Conservation (phyloP, 805 yeast species). For the Blastobotrys parvus region DNA sequence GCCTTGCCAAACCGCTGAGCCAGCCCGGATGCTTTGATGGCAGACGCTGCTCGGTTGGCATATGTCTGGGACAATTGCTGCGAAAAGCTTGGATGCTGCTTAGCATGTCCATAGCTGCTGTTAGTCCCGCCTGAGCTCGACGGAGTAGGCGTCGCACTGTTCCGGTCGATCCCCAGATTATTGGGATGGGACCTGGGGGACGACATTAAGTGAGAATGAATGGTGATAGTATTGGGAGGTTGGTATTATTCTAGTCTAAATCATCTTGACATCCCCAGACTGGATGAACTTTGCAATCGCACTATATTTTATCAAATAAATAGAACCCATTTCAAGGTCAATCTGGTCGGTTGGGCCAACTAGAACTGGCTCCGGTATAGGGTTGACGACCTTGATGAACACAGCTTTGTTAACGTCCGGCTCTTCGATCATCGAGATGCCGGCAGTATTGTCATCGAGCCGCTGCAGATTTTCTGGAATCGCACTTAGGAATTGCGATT, state of each 20-base stretch:
- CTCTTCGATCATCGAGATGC: conserved; percentile 55
- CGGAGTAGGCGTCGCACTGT: neutral
- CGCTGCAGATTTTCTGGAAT: conserved; percentile 64
- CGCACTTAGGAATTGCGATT: conserved; percentile 52
- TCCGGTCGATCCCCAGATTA: neutral
- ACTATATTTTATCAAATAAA: conserved; percentile 67
- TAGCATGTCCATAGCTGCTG: neutral
- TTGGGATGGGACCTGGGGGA: no score
- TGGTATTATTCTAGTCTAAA: neutral
- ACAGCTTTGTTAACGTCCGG: conserved; percentile 77
- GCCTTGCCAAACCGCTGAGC: conserved; percentile 21
- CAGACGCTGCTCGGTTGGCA: conserved; percentile 15
- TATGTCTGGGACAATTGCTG: conserved; percentile 5
- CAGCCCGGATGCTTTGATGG: conserved; percentile 16
- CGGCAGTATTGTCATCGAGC: conserved; percentile 64
- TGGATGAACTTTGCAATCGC: conserved; percentile 36
- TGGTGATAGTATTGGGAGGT: no score
- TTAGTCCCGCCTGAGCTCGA: neutral
- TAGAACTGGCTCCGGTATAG: conserved; percentile 32
- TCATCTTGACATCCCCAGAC: conserved; percentile 33
- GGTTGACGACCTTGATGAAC: conserved; percentile 49
- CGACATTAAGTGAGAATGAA: neutral
- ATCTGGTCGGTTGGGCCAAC: conserved; percentile 39
- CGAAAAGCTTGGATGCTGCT: neutral
- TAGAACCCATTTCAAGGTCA: conserved; percentile 51